Evolutionary conservation across 2,329 filamentous ascomycete species (phyloP).

Genomic region (Dactylellina sp.): DNA sequence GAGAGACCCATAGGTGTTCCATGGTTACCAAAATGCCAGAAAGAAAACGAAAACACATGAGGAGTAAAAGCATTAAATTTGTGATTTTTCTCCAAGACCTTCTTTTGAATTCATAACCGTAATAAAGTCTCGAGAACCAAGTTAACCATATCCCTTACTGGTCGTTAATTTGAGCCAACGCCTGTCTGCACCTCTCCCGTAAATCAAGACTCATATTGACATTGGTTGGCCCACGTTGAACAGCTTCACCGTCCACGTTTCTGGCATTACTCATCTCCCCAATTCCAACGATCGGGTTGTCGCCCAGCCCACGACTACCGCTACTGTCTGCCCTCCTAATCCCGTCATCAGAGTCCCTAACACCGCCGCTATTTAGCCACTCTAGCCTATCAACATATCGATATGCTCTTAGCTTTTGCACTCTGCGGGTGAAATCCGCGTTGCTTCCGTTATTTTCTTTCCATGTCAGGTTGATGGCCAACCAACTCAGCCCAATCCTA

Average conservation of each 20-base stretch:
- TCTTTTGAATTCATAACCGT: too few relatives aligned
- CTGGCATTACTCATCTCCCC: constrained; percentile 27
- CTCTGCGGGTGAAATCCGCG: constrained; percentile 73
- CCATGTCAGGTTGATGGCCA: constrained; percentile 87
- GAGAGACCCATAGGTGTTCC: too few relatives aligned
- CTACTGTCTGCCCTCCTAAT: constrained; percentile 2
- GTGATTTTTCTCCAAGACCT: too few relatives aligned
- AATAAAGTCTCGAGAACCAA: too few relatives aligned
- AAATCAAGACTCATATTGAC: constrained; percentile 53
- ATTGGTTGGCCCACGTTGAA: constrained; percentile 31
- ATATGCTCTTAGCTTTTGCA: constrained; percentile 75
- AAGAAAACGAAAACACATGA: too few relatives aligned
- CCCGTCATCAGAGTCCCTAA: constrained; percentile 25
- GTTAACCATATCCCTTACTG: constrained; percentile 12
- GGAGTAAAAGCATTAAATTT: too few relatives aligned
- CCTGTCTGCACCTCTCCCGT: constrained; percentile 50
- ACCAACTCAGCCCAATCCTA: constrained; percentile 81
- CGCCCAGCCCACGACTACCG: constrained; percentile 8
- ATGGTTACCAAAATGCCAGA: too few relatives aligned
- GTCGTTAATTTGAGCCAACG: constrained; percentile 51
- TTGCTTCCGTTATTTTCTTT: constrained; percentile 78
- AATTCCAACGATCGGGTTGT: constrained; percentile 9
- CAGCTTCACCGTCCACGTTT: constrained; percentile 36
- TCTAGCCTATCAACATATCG: constrained; percentile 77
- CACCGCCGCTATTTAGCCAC: constrained; percentile 66